phyloP scores from a whole-genome alignment of 768 basidiomycete genomes.

The Termitomyces sp. region DNA sequence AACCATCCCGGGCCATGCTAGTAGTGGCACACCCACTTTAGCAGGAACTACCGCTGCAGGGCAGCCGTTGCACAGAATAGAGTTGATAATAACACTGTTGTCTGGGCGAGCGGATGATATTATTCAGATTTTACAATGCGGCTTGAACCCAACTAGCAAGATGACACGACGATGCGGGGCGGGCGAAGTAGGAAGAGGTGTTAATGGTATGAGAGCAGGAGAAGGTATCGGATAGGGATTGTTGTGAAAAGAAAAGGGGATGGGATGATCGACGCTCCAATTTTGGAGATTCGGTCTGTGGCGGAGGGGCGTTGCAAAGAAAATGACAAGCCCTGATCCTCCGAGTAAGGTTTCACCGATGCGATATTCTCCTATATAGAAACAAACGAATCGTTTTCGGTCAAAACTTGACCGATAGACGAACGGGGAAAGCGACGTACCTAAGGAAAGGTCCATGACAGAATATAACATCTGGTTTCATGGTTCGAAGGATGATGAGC shows the following conservation, averaged over 20 bases:
- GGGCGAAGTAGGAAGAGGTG: slow-evolving; percentile 37
- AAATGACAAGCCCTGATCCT: slow-evolving; percentile 53
- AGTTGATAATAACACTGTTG: slow-evolving; percentile 63
- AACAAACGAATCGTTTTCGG: neutral
- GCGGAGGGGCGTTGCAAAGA: slow-evolving; percentile 32
- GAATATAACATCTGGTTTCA: slow-evolving; percentile 65
- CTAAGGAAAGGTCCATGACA: slow-evolving; percentile 64
- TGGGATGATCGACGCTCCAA: slow-evolving; percentile 12
- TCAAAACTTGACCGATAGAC: too few species aligned
- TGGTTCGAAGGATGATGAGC: slow-evolving; percentile 56
- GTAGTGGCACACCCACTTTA: slow-evolving; percentile 55
- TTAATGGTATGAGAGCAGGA: slow-evolving; percentile 43
- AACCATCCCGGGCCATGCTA: slow-evolving; percentile 62
- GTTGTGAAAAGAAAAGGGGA: slow-evolving; percentile 21
- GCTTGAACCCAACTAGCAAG: slow-evolving; percentile 54
- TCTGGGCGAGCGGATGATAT: slow-evolving; percentile 53
- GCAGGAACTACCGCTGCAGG: slow-evolving; percentile 58
- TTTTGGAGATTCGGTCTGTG: slow-evolving; percentile 15
- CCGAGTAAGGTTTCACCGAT: slow-evolving; percentile 55
- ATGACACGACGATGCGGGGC: slow-evolving; percentile 55
- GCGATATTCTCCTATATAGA: slow-evolving; percentile 51
- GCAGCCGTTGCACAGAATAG: slow-evolving; percentile 58
- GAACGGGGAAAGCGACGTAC: slow-evolving; percentile 19
- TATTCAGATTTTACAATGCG: slow-evolving; percentile 58
- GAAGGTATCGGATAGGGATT: slow-evolving; percentile 39